Percentiles rank a stretch among this genome's conserved stretches.
These are phyloP conservation scores for Astraeus odoratus DNA, from an alignment of 768 basidiomycete species.

Conservation along the genomic window DNA sequence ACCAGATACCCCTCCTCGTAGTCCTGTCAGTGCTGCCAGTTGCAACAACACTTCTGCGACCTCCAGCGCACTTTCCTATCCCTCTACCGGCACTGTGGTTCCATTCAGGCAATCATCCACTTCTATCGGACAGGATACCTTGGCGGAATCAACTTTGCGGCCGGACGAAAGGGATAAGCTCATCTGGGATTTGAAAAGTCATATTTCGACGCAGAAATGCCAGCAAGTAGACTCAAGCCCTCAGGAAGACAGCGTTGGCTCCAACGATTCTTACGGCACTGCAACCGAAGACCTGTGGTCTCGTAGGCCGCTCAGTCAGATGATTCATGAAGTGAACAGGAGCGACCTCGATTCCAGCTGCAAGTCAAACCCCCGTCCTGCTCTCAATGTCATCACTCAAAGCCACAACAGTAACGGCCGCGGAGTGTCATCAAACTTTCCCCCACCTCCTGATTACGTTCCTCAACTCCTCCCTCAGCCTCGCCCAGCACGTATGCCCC, in stretches of 20 bases:
- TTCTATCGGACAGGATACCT: constrained; percentile 26
- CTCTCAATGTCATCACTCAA: constrained; percentile 26
- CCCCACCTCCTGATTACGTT: constrained; percentile 14
- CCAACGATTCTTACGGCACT: constrained; percentile 25
- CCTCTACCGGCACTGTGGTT: constrained; percentile 23
- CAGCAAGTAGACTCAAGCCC: constrained; percentile 13
- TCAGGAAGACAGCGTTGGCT: constrained; percentile 15
- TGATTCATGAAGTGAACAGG: constrained; percentile 15
- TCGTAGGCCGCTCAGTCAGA: constrained; percentile 25
- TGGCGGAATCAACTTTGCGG: constrained; percentile 27
- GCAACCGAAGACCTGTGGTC: constrained; percentile 26
- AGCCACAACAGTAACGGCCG: constrained; percentile 12
- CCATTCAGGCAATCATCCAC: constrained; percentile 20
- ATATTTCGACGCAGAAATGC: constrained; percentile 10
- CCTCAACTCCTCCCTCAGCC: constrained; percentile 10
- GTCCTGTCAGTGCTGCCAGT: constrained; percentile 50
- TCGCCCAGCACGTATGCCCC: constrained; percentile 20
- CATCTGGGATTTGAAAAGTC: constrained; percentile 23
- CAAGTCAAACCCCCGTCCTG: constrained; percentile 18
- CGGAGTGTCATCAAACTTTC: constrained; percentile 12
- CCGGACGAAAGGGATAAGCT: constrained; percentile 26
- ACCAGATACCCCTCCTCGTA: constrained; percentile 52
- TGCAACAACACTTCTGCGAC: constrained; percentile 34
- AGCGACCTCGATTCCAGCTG: constrained; percentile 11
- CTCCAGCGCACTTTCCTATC: constrained; percentile 18